A percentile compares a stretch with the other conserved stretches of the same genome.
Evolutionary conservation across 768 basidiomycete species (phyloP).

Genomic region (Leucosporidium scottii): DNA sequence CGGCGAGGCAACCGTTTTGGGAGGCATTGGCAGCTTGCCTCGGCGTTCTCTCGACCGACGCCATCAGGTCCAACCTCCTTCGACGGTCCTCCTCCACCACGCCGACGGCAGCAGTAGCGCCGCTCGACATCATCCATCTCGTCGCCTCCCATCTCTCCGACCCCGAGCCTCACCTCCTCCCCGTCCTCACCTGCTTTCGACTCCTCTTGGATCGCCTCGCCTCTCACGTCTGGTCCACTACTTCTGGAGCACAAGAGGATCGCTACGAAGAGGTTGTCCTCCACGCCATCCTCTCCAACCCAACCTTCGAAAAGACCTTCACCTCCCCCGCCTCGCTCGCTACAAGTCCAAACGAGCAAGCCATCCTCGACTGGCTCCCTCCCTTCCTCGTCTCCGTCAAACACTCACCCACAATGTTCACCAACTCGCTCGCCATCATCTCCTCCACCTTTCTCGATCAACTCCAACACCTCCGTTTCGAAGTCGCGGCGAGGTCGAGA

Average conservation of each 20-base stretch:
- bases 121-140: constrained; percentile 23
- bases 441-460: constrained; percentile 70
- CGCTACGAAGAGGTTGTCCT: constrained; percentile 73
- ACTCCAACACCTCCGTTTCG: constrained; percentile 68
- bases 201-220: constrained; percentile 37
- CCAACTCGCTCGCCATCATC: constrained; percentile 65
- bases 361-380: constrained; percentile 59
- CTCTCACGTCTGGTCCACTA: constrained; percentile 54
- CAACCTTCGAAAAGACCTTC: constrained; percentile 38
- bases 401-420: constrained; percentile 47
- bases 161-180: constrained; percentile 11
- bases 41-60: constrained; percentile 9
- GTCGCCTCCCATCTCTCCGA: constrained; percentile 27
- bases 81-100: background rate
- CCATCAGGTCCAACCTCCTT: constrained; percentile 20
- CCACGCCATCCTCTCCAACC: constrained; percentile 75
- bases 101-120: no score
- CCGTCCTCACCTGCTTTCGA: constrained; percentile 17
- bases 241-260: constrained; percentile 49
- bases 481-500: constrained; percentile 50
- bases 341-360: constrained; percentile 43
- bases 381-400: constrained; percentile 56
- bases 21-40: constrained; percentile 17
- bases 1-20: constrained; percentile 15
- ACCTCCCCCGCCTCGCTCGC: constrained; percentile 14